Evolutionary conservation across 371 early-diverging fungal species (phyloP), one percentile per base, ranked within the genome.

Genomic region (Basidiobolus heterosporus): DNA sequence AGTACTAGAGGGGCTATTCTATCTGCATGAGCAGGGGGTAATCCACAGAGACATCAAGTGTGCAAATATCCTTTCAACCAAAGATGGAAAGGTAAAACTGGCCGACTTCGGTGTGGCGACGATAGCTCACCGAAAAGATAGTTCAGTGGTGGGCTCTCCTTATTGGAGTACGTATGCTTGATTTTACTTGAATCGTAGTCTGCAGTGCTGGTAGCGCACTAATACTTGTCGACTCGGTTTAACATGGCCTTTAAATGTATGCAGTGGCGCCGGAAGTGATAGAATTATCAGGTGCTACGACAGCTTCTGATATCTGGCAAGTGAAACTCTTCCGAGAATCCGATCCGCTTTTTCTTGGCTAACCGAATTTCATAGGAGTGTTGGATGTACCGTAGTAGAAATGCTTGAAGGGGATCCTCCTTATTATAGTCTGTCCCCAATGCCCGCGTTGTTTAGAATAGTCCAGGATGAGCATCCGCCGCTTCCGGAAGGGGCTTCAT

Each of bases 41-140:
- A 80, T 93, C 39, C 93, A 95, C 58, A 64, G 95, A 4, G 93
- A 95, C 57, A 78, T 92, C 53, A 95, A 95, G 54, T 80, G 80
- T 7, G 85, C 80, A 57, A 89, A 89, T 56, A 75, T 89, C 11
- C 58, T 89, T 19, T 66, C 80, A 7, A 84, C 86, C 1, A 85
- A 85, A 53, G 65, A 80, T 24, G 88, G 86, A 3, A 52, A 63
- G 2, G 82, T 88, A 13, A 89, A 89, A 59, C 65, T 89, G n/a
- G 83, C 87, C 1, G 90, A 89, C 53, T 89, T 89, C 67, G 90
- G 90, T 24, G 81, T 87, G 2, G 80, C 87, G 0, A 74, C 73
- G 0, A 54, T 59, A 14, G 58, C 62, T 3, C 56, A 35, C n/a
- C 30, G 59, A 30, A 30, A 30, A 9, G 30, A 61, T 16, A 30